These are phyloP conservation scores for Rhizopus microsporus DNA, from an alignment of 371 early-diverging fungal genomes.

Conservation along the genomic window DNA sequence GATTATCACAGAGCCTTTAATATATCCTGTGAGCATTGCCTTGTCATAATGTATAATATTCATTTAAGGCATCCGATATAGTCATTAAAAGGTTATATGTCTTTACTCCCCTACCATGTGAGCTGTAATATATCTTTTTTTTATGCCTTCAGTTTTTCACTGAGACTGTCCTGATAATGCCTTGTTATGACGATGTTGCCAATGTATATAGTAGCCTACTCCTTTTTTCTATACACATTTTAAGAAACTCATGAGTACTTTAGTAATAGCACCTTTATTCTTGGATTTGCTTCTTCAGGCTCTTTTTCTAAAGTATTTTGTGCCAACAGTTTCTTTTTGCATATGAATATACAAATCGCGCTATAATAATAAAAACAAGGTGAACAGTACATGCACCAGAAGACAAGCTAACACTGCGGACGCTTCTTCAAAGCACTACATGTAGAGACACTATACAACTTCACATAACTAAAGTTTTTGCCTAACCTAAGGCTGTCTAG, in stretches of 20 bases:
- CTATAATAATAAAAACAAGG: neutral
- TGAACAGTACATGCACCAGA: no score
- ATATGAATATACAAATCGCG: neutral
- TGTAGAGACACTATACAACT: no score
- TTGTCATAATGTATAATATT: neutral
- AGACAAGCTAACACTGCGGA: no score
- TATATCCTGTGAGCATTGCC: neutral
- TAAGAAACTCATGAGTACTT: neutral
- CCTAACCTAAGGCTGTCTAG: no score
- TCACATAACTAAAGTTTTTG: no score
- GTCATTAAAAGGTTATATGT: neutral
- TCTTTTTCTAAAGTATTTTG: no score
- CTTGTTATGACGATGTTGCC: neutral
- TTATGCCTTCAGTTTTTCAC: no score
- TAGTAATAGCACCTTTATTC: no score
- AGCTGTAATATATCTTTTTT: neutral
- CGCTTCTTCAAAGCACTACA: no score
- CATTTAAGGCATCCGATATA: neutral
- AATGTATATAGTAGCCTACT: neutral
- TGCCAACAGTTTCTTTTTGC: neutral
- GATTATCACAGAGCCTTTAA: no score
- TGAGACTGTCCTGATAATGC: no score
- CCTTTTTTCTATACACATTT: neutral
- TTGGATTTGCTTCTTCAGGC: no score
- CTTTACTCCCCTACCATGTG: neutral